phyloP scores from a whole-genome alignment of 192 early-diverging fungal species.

The Chytriomyces sp. region DNA sequence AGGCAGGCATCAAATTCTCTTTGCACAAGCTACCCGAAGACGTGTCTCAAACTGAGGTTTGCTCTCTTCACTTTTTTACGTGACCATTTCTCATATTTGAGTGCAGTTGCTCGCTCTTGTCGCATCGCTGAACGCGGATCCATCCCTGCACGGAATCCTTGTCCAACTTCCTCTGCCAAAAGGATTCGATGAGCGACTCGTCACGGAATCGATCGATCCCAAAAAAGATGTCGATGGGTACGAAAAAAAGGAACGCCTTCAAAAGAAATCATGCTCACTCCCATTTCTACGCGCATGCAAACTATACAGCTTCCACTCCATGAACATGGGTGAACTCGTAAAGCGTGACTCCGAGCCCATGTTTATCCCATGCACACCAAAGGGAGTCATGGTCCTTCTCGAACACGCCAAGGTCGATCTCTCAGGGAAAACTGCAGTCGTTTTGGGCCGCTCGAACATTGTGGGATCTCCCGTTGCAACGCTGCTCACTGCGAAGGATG shows the following conservation, averaged over 20 bases:
- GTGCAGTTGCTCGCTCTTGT: constrained; percentile 70
- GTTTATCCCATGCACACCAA: constrained; percentile 97
- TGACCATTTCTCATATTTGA: constrained; percentile 3
- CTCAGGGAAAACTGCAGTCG: constrained; percentile 89
- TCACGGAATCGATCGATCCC: constrained; percentile 85
- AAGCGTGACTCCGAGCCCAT: constrained; percentile 79
- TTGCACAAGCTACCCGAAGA: constrained; percentile 68
- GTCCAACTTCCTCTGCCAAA: constrained; percentile 94
- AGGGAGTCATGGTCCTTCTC: constrained; percentile 88
- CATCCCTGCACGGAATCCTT: constrained; percentile 87
- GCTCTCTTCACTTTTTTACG: background rate
- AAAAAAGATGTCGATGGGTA: constrained; percentile 98
- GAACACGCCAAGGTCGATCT: constrained; percentile 62
- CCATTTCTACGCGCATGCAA: background rate
- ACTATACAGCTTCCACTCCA: constrained; percentile 78
- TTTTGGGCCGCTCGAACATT: constrained; percentile 96
- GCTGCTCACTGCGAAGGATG: constrained; percentile 79
- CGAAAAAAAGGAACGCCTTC: background rate
- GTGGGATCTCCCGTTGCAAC: constrained; percentile 87
- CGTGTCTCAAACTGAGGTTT: constrained; percentile 71
- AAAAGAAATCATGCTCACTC: too few relatives aligned
- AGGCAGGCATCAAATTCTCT: constrained; percentile 81
- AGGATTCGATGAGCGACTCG: constrained; percentile 78
- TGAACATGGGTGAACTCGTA: constrained; percentile 90
- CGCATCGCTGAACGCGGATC: constrained; percentile 78